Base-by-base conservation (phyloP, 331 rosid genomes). In the Spiraea crenata region DNA sequence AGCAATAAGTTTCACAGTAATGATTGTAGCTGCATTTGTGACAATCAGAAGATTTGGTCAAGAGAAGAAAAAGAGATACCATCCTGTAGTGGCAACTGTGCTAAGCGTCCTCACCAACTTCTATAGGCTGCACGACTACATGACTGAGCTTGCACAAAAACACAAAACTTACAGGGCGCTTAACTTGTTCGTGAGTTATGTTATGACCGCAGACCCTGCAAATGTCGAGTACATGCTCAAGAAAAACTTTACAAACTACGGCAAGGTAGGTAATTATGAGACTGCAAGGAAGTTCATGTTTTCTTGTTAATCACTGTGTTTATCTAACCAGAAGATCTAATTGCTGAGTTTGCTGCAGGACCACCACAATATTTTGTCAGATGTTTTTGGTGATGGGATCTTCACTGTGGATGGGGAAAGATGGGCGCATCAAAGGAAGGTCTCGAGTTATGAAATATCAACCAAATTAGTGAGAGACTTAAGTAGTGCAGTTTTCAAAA, bases 121-220 rank as follows among this genome's bases (percentile, higher is more conserved):
- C 75, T 49, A 46, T 13, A 73, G 78, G 82, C 47, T 85, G 48
- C 73, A 77, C 2, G 67, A 82, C 9, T 87, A 77, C 82, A 82
- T 82, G 83, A 74, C 74, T 11, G 74, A 84, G 5, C 81, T 76
- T 15, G 42, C 84, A 31, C 37, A 34, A n/a, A 42, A 80, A 2
- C 34, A 63, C 65, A 82, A 64, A 70, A 77, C 79, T 55, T 78
- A 77, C 74, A 73, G 84, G 63, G 19, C 78, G 76, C 81, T 84
- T 15, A 52, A 73, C 77, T 74, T 77, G 48, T 2, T 48, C 58
- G 63, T 75, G 70, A 46, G 7, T 70, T 77, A 71, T 63, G 82
- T 87, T 4, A 75, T 70, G 82, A 84, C 92, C n/a, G 37, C 82
- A 62, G 81, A 84, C 39, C 89, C 85, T 57, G 69, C 19, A 31